Evolutionary conservation across 2,329 filamentous ascomycete species (phyloP).

Genomic region (Septoria linicola): DNA sequence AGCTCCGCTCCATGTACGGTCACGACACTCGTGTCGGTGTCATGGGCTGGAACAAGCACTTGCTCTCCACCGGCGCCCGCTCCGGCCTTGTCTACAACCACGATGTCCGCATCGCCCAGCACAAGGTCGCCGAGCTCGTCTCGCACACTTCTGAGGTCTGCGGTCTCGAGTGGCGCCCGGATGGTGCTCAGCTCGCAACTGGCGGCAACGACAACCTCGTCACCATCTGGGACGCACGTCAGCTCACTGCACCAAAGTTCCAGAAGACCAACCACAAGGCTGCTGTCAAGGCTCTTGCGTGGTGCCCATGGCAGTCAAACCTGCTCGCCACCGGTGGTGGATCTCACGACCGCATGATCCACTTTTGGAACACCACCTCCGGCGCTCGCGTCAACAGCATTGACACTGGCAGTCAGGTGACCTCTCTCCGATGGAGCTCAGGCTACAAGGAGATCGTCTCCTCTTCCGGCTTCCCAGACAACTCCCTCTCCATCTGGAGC

Average conservation of each 20-base stretch:
- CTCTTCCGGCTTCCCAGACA: slow-evolving; percentile 98
- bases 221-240: slow-evolving; percentile 97
- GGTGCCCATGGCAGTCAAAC: slow-evolving; percentile 99
- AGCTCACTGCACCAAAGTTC: slow-evolving; percentile 91
- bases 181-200: slow-evolving; percentile 93
- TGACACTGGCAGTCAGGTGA: slow-evolving; percentile 96
- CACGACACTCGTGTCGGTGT: slow-evolving; percentile 95
- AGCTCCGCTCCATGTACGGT: slow-evolving; percentile 97
- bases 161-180: slow-evolving; percentile 94
- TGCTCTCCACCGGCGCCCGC: slow-evolving; percentile 89
- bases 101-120: slow-evolving; percentile 93
- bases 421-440: slow-evolving; percentile 92
- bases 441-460: slow-evolving; percentile 97
- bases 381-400: slow-evolving; percentile 98
- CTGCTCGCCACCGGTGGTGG: slow-evolving; percentile 94
- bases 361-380: slow-evolving; percentile 99
- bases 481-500: slow-evolving; percentile 98
- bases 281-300: slow-evolving; percentile 94
- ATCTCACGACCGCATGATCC: slow-evolving; percentile 95
- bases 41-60: slow-evolving; percentile 99
- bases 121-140: slow-evolving; percentile 96
- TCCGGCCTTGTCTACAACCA: slow-evolving; percentile 97
- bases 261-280: slow-evolving; percentile 99
- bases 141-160: slow-evolving; percentile 98
- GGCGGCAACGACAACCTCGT: slow-evolving; percentile 99